Conservation (phyloP, 2,329 filamentous ascomycete genomes). For the Aspergillus quadricinctus region DNA sequence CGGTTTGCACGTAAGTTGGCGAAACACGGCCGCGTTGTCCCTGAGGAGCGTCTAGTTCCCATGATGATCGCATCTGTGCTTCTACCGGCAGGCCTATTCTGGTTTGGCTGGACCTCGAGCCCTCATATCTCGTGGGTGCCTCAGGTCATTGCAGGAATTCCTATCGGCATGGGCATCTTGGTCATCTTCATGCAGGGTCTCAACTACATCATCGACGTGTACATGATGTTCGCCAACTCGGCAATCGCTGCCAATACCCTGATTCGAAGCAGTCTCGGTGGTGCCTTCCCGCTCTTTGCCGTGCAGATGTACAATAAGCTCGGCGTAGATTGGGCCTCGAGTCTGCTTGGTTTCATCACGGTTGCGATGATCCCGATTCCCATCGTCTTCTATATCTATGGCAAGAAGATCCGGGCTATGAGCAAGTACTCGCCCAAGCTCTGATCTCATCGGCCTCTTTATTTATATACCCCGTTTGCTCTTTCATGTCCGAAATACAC, state of each 20-base stretch:
- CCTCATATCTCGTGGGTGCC: conserved; percentile 42
- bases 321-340: conserved; percentile 35
- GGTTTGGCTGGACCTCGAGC: conserved; percentile 46
- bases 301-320: conserved; percentile 33
- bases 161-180: conserved; percentile 40
- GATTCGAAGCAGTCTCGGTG: conserved; percentile 30
- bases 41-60: conserved; percentile 43
- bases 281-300: conserved; percentile 28
- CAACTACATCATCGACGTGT: conserved; percentile 40
- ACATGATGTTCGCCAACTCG: conserved; percentile 36
- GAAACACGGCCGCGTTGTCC: conserved; percentile 32
- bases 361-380: conserved; percentile 44
- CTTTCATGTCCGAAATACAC: not conserved
- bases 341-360: conserved; percentile 33
- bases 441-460: not conserved
- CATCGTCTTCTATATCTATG: conserved; percentile 45
- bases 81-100: conserved; percentile 44
- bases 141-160: conserved; percentile 40
- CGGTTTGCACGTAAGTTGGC: conserved; percentile 33
- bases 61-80: conserved; percentile 43
- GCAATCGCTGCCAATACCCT: conserved; percentile 36
- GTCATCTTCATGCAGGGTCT: conserved; percentile 40
- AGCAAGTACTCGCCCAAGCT: conserved; percentile 38
- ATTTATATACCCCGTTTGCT: not conserved
- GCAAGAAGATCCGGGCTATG: conserved; percentile 39